phyloP scores from a whole-genome alignment of 2,329 filamentous ascomycete species.

The Thielaviopsis cerberus region DNA sequence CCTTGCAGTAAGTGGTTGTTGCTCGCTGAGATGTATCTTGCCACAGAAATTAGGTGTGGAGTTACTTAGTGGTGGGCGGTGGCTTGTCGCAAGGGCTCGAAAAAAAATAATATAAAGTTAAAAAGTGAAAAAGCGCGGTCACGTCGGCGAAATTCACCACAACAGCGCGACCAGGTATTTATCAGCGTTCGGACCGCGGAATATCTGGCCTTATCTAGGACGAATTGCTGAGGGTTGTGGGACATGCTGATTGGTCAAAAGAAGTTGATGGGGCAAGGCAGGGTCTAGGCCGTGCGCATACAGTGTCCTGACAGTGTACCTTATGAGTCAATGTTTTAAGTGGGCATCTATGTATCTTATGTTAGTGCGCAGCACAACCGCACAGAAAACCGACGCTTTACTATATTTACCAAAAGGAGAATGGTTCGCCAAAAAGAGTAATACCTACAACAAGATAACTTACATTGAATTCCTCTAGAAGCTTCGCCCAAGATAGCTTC shows the following conservation, averaged over 20 bases:
- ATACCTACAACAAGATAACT: too few species aligned
- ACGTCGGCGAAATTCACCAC: slow-evolving; percentile 12
- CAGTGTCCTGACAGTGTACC: slow-evolving; percentile 1
- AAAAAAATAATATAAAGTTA: slow-evolving; percentile 9
- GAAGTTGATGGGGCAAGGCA: neutral
- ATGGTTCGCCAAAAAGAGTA: too few species aligned
- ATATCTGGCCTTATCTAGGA: slow-evolving; percentile 12
- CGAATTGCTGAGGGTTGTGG: slow-evolving; percentile 1
- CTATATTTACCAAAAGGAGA: too few species aligned
- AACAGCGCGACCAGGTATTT: slow-evolving; percentile 14
- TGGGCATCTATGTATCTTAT: neutral
- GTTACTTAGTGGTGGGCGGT: slow-evolving; percentile 6
- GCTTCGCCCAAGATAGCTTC: too few species aligned
- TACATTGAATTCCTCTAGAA: too few species aligned
- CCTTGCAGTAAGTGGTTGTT: neutral
- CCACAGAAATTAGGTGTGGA: slow-evolving; percentile 7
- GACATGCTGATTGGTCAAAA: slow-evolving; percentile 8
- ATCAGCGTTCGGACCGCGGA: slow-evolving; percentile 12
- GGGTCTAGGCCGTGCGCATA: too few species aligned
- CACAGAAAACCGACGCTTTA: too few species aligned
- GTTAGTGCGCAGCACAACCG: neutral
- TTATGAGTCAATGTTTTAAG: slow-evolving; percentile 2
- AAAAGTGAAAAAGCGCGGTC: slow-evolving; percentile 13
- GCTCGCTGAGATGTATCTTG: slow-evolving; percentile 7
- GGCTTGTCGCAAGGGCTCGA: slow-evolving; percentile 7